phyloP scores from a whole-genome alignment of 1,284 basidiomycete genomes.

The Xanthoconium separans region DNA sequence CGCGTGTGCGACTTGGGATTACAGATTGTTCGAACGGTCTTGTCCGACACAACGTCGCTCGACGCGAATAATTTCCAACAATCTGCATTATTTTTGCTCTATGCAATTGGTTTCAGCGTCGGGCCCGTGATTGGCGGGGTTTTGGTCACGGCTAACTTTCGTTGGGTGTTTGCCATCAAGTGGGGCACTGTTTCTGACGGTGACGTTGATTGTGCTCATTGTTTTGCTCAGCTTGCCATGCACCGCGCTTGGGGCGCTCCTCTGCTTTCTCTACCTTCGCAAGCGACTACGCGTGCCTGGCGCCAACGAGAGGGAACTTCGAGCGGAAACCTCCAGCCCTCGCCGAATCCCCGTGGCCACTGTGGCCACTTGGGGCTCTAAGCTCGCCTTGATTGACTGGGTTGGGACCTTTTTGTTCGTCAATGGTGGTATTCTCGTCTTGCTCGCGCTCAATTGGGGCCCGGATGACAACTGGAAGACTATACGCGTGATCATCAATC shows the following conservation, averaged over 20 bases:
- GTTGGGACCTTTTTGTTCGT: constrained; percentile 44
- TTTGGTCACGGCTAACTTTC: constrained; percentile 40
- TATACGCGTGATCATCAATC: constrained; percentile 35
- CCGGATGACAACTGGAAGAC: constrained; percentile 35
- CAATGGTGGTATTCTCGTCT: constrained; percentile 35
- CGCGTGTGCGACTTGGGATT: neutral
- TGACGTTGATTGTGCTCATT: neutral
- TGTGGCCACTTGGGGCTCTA: constrained; percentile 29
- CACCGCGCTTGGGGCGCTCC: constrained; percentile 36
- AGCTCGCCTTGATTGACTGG: constrained; percentile 45
- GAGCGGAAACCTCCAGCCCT: neutral
- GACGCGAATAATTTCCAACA: constrained; percentile 44
- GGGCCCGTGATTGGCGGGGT: constrained; percentile 50
- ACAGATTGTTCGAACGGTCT: constrained; percentile 44
- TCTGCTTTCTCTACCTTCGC: constrained; percentile 44
- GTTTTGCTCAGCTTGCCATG: constrained; percentile 15
- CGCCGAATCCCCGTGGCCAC: neutral
- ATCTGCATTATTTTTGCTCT: constrained; percentile 42
- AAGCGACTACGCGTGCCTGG: constrained; percentile 25
- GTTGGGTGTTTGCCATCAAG: constrained; percentile 60
- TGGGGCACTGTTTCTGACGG: constrained; percentile 19
- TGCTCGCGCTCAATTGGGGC: constrained; percentile 42
- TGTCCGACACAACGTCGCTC: constrained; percentile 45
- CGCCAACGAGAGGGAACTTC: constrained; percentile 21
- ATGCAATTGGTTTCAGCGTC: constrained; percentile 41